A percentile compares a stretch with the other conserved stretches of the same genome.
These are phyloP conservation scores for Letharia columbiana DNA, from an alignment of 495 filamentous ascomycete genomes.

Conservation along the genomic window DNA sequence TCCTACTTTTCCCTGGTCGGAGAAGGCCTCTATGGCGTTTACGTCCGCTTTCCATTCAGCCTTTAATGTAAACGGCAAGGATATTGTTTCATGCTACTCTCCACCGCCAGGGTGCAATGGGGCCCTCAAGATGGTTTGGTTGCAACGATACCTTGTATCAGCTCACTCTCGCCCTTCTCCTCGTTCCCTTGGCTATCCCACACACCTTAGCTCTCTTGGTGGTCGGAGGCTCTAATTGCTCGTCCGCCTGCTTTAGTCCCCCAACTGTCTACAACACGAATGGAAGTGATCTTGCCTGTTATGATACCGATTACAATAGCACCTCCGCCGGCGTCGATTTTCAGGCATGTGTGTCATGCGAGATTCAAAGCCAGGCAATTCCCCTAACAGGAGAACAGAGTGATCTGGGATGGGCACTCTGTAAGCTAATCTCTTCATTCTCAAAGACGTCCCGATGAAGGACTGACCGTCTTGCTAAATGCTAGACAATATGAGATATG, in stretches of 20 bases:
- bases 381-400: slow-evolving; percentile 40
- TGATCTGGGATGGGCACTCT: slow-evolving; percentile 54
- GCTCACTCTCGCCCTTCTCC: slow-evolving; percentile 10
- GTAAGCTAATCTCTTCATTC: slow-evolving; percentile 32
- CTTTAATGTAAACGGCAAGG: slow-evolving; percentile 12
- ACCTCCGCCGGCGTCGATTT: slow-evolving; percentile 42
- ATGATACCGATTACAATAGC: slow-evolving; percentile 40
- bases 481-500: slow-evolving; percentile 44
- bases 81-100: slow-evolving; percentile 9
- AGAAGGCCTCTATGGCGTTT: slow-evolving; percentile 2
- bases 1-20: not conserved
- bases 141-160: slow-evolving; percentile 9
- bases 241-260: slow-evolving; percentile 37
- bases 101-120: slow-evolving; percentile 14
- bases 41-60: slow-evolving; percentile 1
- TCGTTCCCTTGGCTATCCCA: slow-evolving; percentile 8
- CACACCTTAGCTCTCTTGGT: slow-evolving; percentile 28
- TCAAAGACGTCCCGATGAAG: not conserved
- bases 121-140: not conserved
- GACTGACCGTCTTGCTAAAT: not conserved
- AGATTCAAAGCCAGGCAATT: slow-evolving; percentile 46
- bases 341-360: slow-evolving; percentile 49
- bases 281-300: slow-evolving; percentile 44
- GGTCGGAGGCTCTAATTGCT: slow-evolving; percentile 47
- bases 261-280: slow-evolving; percentile 38